Base-by-base conservation (phyloP, 2,329 filamentous ascomycete genomes). In the Fusarium sp. region DNA sequence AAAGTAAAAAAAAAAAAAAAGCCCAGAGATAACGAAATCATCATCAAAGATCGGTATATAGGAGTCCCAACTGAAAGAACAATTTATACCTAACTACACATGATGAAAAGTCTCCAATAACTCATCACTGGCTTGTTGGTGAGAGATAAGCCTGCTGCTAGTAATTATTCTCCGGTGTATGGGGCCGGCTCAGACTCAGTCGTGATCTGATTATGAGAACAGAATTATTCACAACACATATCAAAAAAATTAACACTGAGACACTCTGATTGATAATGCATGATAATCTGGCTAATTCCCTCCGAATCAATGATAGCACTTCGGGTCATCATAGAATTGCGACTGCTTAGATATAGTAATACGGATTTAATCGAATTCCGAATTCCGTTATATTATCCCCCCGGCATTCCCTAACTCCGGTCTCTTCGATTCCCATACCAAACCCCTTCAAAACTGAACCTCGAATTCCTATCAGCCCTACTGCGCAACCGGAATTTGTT, bases 401-500 rank as follows among this genome's bases (percentile, higher is more conserved):
- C 29, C 54, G 35, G 20, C 7, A 29, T 22, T 45, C 47, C 36
- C 35, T 66, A 72, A 74, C 49, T 62, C 67, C 72, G 62, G 29
- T n/a, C 29, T 50, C 9, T 67, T 17, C 35, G 27, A 62, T 64
- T 50, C 57, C 38, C 20, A 52, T 65, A 44, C 62, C 49, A 52
- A n/a, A 31, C 25, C 52, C 44, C 44, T 22, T 65, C 42, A 61
- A 49, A 46, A 53, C 50, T 38, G 53, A 25, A 53, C 53, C 61
- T 53, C 46, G 56, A 70, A 62, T 57, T 63, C 52, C 50, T 66
- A 59, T 67, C 54, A 56, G 47, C 38, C 65, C 53, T 70, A 35
- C 62, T 36, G 41, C 33, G 35, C 59, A 63, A 68, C 54, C 75
- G 75, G 75, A 58, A 35, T 77, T 72, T 54, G 60, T 64, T 50